phyloP scores from a whole-genome alignment of 2,329 filamentous ascomycete species.

The Exophiala oligosperma region DNA sequence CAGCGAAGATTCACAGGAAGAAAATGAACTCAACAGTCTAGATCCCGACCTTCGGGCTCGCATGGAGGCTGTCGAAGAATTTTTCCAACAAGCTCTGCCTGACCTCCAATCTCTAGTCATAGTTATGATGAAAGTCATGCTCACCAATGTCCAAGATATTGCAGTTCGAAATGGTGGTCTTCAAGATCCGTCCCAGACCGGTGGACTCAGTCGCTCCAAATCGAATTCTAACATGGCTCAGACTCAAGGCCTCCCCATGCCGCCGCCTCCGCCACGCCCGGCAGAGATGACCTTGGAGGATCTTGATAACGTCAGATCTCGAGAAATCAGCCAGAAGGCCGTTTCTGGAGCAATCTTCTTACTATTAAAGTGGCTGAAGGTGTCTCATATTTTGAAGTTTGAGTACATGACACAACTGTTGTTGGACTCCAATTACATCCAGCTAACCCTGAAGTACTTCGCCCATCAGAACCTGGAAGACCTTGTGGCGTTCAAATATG shows the following conservation, averaged over 20 bases:
- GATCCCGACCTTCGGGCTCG: constrained; percentile 62
- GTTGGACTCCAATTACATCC: constrained; percentile 92
- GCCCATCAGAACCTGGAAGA: constrained; percentile 92
- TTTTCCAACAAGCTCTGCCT: constrained; percentile 77
- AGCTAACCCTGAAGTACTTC: constrained; percentile 87
- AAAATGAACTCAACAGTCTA: constrained; percentile 38
- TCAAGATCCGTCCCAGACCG: constrained; percentile 51
- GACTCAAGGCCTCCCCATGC: constrained; percentile 26
- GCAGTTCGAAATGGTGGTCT: constrained; percentile 51
- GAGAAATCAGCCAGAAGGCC: constrained; percentile 88
- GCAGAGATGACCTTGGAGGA: constrained; percentile 62
- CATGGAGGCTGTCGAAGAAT: constrained; percentile 72
- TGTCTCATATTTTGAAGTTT: constrained; percentile 92
- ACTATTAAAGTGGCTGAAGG: constrained; percentile 93
- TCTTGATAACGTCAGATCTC: constrained; percentile 73
- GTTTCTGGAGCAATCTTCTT: constrained; percentile 85
- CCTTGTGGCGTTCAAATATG: constrained; percentile 80
- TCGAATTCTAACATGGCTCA: constrained; percentile 27
- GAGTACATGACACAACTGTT: constrained; percentile 93
- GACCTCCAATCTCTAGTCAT: constrained; percentile 91
- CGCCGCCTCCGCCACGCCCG: constrained; percentile 27
- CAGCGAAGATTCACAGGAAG: constrained; percentile 36
- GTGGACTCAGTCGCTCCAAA: constrained; percentile 36
- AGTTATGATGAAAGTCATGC: constrained; percentile 83
- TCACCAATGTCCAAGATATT: constrained; percentile 84